These are phyloP conservation scores for Lasiosphaeria miniovina DNA, from an alignment of 495 filamentous ascomycete genomes.

Conservation along the genomic window DNA sequence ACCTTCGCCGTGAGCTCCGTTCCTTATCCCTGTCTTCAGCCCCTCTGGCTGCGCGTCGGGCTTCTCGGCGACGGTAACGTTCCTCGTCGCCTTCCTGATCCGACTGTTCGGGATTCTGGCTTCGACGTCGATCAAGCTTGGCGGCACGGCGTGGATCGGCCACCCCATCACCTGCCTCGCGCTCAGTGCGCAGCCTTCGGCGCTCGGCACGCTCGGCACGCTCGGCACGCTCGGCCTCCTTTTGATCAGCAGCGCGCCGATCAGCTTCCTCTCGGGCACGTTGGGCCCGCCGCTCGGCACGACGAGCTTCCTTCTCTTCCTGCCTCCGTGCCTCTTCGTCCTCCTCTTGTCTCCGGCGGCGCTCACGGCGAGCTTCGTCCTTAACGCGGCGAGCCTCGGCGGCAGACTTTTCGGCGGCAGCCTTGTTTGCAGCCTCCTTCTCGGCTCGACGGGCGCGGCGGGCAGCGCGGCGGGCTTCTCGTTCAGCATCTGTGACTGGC, in stretches of 20 bases:
- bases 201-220: conserved; percentile 43
- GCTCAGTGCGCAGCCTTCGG: conserved; percentile 39
- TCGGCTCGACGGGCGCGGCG: conserved; percentile 47
- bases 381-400: conserved; percentile 46
- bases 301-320: conserved; percentile 51
- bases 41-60: conserved; percentile 41
- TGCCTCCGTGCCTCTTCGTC: conserved; percentile 45
- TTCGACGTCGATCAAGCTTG: conserved; percentile 32
- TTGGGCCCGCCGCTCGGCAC: conserved; percentile 48
- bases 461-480: conserved; percentile 53
- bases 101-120: conserved; percentile 16
- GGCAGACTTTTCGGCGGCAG: conserved; percentile 43
- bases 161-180: conserved; percentile 43
- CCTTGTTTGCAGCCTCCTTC: conserved; percentile 47
- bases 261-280: conserved; percentile 44
- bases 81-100: conserved; percentile 43
- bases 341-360: conserved; percentile 42
- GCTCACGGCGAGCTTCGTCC: conserved; percentile 45
- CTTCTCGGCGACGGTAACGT: conserved; percentile 49
- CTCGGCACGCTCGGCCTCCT: conserved; percentile 38
- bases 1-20: conserved; percentile 23
- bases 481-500: conserved; percentile 44
- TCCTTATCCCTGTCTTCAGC: conserved; percentile 21
- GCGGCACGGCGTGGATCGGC: conserved; percentile 46
- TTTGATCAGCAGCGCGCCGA: conserved; percentile 37